Evolutionary conservation across 1,284 basidiomycete genomes (phyloP).

Genomic region (Microbotryum saponariae): DNA sequence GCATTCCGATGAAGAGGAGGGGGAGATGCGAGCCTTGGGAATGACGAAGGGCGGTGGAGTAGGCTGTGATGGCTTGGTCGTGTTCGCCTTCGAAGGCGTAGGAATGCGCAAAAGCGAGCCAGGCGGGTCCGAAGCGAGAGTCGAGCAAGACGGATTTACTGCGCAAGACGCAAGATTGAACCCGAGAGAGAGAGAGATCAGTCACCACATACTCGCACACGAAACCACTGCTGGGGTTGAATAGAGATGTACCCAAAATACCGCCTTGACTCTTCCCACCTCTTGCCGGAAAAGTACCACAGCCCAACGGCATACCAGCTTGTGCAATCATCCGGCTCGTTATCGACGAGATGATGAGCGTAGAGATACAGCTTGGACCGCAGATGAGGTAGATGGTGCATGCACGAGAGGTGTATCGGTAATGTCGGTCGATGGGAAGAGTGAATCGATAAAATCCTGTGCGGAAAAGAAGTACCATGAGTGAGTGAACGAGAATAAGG

Average conservation of each 20-base stretch:
- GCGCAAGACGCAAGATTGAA: neutral
- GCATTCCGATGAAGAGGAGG: constrained; percentile 94
- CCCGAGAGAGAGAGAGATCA: neutral
- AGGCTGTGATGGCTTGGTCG: constrained; percentile 95
- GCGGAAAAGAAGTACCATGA: neutral
- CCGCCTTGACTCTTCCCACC: constrained; percentile 80
- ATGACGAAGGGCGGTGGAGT: constrained; percentile 88
- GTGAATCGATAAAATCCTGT: constrained; percentile 70
- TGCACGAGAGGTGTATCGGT: constrained; percentile 91
- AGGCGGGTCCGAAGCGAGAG: constrained; percentile 87
- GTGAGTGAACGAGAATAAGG: neutral
- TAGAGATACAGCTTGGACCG: constrained; percentile 89
- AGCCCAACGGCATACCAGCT: constrained; percentile 98
- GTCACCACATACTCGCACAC: neutral
- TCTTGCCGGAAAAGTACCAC: constrained; percentile 81
- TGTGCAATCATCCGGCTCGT: constrained; percentile 80
- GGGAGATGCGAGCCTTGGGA: constrained; percentile 95
- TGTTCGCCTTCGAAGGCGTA: constrained; percentile 96
- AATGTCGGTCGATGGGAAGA: constrained; percentile 76
- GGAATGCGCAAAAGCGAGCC: constrained; percentile 96
- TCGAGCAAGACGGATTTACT: constrained; percentile 97
- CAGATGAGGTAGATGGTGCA: constrained; percentile 85
- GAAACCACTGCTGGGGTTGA: neutral
- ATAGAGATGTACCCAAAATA: constrained; percentile 67
- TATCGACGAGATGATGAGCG: constrained; percentile 89